Evolutionary conservation across 306 rosid species (phyloP).

Genomic region (Cucumis melo): DNA sequence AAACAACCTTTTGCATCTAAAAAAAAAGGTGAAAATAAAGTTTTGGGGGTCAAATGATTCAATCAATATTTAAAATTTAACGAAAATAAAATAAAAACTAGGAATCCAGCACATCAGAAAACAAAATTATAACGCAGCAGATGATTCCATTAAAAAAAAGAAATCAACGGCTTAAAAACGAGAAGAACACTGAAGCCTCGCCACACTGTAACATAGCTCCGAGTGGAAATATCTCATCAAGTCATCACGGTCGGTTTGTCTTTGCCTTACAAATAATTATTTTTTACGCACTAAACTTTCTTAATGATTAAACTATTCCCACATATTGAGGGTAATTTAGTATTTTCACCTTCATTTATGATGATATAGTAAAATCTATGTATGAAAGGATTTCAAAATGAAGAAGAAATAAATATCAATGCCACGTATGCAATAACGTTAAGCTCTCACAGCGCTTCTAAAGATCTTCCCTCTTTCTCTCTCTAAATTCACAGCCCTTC

Average conservation of each 20-base stretch:
- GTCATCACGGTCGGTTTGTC: slow-evolving; percentile 1
- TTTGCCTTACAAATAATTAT: background rate
- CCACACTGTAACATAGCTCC: background rate
- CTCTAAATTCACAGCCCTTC: slow-evolving; percentile 13
- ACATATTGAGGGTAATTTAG: background rate
- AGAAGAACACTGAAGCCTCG: background rate
- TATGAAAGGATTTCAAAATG: no score
- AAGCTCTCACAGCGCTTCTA: slow-evolving; percentile 24
- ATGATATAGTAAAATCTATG: background rate
- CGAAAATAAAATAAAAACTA: background rate
- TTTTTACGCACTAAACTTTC: background rate
- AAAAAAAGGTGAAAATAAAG: background rate
- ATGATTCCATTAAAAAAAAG: background rate
- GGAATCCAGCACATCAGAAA: background rate
- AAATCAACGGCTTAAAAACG: background rate
- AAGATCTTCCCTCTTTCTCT: slow-evolving; percentile 34
- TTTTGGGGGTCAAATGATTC: background rate
- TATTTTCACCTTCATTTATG: background rate
- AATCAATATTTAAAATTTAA: background rate
- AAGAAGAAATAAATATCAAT: slow-evolving; percentile 33
- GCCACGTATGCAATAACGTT: slow-evolving; percentile 54
- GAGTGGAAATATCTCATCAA: background rate
- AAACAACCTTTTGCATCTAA: background rate
- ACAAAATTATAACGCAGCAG: background rate
- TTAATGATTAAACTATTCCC: background rate